These are phyloP conservation scores for Dothideomycetidae sp. DNA, from an alignment of 2,329 filamentous ascomycete genomes.

Conservation along the genomic window DNA sequence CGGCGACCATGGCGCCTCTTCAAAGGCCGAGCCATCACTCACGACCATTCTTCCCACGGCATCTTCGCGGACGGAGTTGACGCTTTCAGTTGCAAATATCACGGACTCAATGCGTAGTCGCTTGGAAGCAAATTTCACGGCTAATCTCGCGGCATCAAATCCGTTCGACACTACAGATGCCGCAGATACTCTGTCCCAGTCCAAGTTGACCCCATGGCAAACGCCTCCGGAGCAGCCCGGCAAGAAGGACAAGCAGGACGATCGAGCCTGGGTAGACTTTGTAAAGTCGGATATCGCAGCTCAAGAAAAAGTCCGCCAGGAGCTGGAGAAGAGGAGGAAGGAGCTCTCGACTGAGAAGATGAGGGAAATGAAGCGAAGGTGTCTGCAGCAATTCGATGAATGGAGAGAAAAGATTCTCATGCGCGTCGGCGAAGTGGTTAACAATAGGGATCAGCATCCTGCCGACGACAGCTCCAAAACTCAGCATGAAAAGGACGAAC, in stretches of 20 bases:
- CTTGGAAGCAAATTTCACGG: slow-evolving; percentile 30
- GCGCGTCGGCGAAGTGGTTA: slow-evolving; percentile 54
- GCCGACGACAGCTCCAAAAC: slow-evolving; percentile 24
- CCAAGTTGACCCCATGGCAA: slow-evolving; percentile 6
- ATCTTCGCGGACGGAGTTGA: slow-evolving; percentile 30
- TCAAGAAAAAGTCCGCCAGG: slow-evolving; percentile 20
- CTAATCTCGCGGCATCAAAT: slow-evolving; percentile 21
- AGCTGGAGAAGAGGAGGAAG: slow-evolving; percentile 29
- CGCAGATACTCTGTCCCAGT: slow-evolving; percentile 13
- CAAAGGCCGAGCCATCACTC: slow-evolving; percentile 24
- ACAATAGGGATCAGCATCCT: slow-evolving; percentile 22
- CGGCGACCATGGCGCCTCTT: neutral
- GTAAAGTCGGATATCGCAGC: slow-evolving; percentile 18
- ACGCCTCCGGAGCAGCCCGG: slow-evolving; percentile 14
- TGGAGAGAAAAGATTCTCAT: slow-evolving; percentile 62
- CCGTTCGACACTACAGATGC: slow-evolving; percentile 17
- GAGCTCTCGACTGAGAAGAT: slow-evolving; percentile 39
- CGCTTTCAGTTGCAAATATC: slow-evolving; percentile 32
- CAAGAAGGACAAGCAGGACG: slow-evolving; percentile 16
- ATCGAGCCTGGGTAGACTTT: slow-evolving; percentile 12
- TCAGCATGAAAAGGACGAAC: slow-evolving; percentile 17
- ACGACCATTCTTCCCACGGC: slow-evolving; percentile 32
- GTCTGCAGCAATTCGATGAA: slow-evolving; percentile 58
- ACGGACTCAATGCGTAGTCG: slow-evolving; percentile 32
- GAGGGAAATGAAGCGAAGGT: slow-evolving; percentile 53